A percentile compares a stretch with the other conserved stretches of the same genome.
phyloP scores from a whole-genome alignment of 225 moss, liverwort and hornwort species.

The Polytrichum formosum region DNA sequence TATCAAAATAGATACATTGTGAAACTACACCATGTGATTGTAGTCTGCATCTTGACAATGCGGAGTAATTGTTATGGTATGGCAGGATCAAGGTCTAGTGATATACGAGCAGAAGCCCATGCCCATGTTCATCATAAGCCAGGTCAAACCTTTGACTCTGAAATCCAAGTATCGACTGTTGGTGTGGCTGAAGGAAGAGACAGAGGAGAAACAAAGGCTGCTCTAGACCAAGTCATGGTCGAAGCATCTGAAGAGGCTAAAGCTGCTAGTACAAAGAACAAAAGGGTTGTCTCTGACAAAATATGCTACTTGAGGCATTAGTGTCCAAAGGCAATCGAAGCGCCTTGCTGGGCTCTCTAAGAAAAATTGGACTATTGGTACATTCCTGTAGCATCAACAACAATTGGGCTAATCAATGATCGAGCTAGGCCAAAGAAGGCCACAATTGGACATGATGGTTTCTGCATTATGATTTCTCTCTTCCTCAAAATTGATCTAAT shows the following conservation, averaged over 20 bases:
- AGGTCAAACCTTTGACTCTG: slow-evolving; percentile 10
- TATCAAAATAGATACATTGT: too few species aligned
- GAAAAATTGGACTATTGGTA: too few species aligned
- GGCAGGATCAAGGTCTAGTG: slow-evolving; percentile 51
- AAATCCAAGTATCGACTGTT: slow-evolving; percentile 72
- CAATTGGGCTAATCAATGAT: too few species aligned
- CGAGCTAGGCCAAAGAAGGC: too few species aligned
- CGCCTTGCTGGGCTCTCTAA: too few species aligned
- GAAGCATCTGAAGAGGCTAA: slow-evolving; percentile 73
- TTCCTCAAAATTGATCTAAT: too few species aligned
- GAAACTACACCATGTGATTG: too few species aligned
- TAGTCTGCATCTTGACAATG: too few species aligned
- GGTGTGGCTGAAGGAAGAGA: slow-evolving; percentile 83
- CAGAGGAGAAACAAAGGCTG: slow-evolving; percentile 50
- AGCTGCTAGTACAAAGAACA: slow-evolving; percentile 49
- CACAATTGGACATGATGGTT: too few species aligned
- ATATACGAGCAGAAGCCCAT: slow-evolving; percentile 88
- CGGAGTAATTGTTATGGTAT: too few species aligned
- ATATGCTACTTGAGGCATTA: slow-evolving; percentile 40
- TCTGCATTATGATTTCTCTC: too few species aligned
- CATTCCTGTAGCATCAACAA: too few species aligned
- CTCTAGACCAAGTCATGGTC: slow-evolving; percentile 69
- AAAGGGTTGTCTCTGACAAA: slow-evolving; percentile 36
- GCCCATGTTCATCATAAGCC: slow-evolving; percentile 59
- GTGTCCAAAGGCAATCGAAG: not conserved